These are phyloP conservation scores for Paraphoma sp. DNA, from an alignment of 2,329 filamentous ascomycete species.

Conservation along the genomic window DNA sequence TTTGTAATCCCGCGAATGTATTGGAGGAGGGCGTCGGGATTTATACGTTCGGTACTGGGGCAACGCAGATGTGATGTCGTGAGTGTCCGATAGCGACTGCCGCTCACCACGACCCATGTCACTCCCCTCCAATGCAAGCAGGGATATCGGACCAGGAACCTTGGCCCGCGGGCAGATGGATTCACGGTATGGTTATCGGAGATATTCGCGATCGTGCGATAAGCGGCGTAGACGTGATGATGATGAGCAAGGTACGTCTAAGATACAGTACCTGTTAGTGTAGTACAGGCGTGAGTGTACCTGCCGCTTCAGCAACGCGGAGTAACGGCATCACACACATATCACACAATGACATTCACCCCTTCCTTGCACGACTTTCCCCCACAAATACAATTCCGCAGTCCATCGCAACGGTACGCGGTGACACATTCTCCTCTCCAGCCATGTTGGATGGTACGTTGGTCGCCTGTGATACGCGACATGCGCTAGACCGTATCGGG, in stretches of 20 bases:
- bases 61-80: too few relatives aligned
- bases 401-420: neutral
- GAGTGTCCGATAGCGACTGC: conserved; percentile 8
- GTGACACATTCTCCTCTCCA: neutral
- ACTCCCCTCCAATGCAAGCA: neutral
- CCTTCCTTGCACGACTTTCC: neutral
- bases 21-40: neutral
- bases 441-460: neutral
- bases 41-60: neutral
- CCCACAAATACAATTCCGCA: neutral
- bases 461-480: conserved; percentile 1
- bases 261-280: neutral
- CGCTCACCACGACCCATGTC: conserved; percentile 16
- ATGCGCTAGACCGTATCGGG: conserved; percentile 17
- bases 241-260: neutral
- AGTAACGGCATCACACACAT: neutral
- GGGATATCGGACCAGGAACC: too few relatives aligned
- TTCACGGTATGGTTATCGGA: conserved; percentile 2
- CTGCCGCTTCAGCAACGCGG: neutral
- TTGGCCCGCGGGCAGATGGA: too few relatives aligned
- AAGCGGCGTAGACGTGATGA: conserved; percentile 7
- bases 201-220: conserved; percentile 24
- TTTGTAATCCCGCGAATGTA: too few relatives aligned
- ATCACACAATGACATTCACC: neutral
- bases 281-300: neutral